phyloP scores from a whole-genome alignment of 176 grass and related monocot species.

The Avena eriantha region DNA sequence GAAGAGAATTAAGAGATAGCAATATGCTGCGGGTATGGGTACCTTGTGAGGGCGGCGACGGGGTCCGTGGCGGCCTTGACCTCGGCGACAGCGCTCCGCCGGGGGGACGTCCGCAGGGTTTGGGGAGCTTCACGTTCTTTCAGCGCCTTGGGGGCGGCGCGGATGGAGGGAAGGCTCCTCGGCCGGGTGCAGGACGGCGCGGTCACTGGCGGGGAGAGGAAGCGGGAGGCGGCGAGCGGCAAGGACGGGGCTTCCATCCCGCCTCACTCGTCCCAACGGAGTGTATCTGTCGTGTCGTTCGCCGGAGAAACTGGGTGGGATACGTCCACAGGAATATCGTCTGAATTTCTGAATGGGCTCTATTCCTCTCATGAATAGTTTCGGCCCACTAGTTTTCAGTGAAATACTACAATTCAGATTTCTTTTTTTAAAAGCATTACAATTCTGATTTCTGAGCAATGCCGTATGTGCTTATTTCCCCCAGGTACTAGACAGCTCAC shows the following conservation, averaged over 20 bases:
- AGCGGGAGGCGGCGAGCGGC: constrained; percentile 48
- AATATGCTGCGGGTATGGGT: background rate
- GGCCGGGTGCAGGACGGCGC: constrained; percentile 9
- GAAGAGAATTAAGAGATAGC: background rate
- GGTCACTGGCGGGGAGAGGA: constrained; percentile 30
- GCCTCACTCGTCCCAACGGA: constrained; percentile 4
- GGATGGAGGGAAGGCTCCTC: background rate
- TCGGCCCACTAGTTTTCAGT: background rate
- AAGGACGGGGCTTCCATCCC: constrained; percentile 55
- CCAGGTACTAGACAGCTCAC: no score
- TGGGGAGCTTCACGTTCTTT: constrained; percentile 37
- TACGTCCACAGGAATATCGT: constrained; percentile 18
- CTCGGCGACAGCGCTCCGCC: constrained; percentile 68
- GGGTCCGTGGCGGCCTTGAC: constrained; percentile 59
- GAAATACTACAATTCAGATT: background rate
- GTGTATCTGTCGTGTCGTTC: constrained; percentile 7
- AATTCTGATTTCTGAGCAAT: no score
- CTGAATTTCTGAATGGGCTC: background rate
- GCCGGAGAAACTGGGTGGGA: constrained; percentile 26
- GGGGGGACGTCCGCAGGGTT: constrained; percentile 47
- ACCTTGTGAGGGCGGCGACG: constrained; percentile 71
- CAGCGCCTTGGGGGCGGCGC: constrained; percentile 42
- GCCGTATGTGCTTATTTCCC: no score
- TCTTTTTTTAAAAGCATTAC: no score
- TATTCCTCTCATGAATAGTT: background rate